These are phyloP conservation scores for Ascochyta pisi DNA, from an alignment of 2,329 filamentous ascomycete species.

Conservation along the genomic window DNA sequence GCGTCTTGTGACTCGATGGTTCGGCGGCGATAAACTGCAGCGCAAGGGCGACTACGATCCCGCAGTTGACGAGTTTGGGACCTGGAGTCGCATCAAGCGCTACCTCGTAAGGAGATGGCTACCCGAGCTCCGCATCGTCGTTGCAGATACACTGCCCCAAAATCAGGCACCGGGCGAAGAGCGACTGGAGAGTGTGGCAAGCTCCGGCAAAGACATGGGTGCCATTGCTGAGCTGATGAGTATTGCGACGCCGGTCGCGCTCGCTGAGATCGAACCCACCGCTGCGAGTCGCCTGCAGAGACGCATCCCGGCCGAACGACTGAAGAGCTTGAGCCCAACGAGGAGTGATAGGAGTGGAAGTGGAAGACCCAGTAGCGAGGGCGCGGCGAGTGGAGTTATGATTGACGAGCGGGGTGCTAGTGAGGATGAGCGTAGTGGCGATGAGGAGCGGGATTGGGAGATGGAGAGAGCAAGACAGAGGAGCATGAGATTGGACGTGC, in stretches of 20 bases:
- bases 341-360: conserved; percentile 32
- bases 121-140: conserved; percentile 37
- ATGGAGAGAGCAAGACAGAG: conserved; percentile 2
- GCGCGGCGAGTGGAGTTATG: conserved; percentile 45
- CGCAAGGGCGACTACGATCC: conserved; percentile 39
- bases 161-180: neutral
- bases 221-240: conserved; percentile 45
- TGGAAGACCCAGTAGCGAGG: conserved; percentile 30
- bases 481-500: conserved; percentile 27
- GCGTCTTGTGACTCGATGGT: conserved; percentile 57
- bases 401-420: conserved; percentile 49
- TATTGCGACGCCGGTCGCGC: conserved; percentile 44
- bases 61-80: conserved; percentile 50
- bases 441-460: conserved; percentile 21
- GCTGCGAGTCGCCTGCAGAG: conserved; percentile 39
- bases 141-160: conserved; percentile 1
- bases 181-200: conserved; percentile 8
- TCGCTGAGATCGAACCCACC: conserved; percentile 48
- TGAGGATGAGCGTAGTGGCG: conserved; percentile 47
- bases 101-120: conserved; percentile 53
- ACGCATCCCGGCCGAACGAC: conserved; percentile 23
- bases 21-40: conserved; percentile 52
- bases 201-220: conserved; percentile 29
- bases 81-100: conserved; percentile 49
- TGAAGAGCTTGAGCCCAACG: conserved; percentile 45